Base-by-base conservation (phyloP, 73 alveolate species). In the Paramecium pentaurelia region DNA sequence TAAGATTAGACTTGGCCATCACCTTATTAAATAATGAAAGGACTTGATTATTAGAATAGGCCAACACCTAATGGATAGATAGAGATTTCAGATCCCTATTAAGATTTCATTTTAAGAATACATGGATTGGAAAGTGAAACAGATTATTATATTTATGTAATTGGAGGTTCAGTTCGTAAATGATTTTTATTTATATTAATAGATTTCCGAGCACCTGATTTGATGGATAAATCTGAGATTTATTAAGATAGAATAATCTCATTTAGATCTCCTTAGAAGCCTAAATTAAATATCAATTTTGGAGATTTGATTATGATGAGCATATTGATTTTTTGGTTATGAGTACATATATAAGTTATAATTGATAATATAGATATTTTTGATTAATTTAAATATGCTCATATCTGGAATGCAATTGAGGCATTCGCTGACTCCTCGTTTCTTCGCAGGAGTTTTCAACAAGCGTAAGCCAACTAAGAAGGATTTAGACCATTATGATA, bases 401-500 rank as follows among this genome's bases (percentile, higher is more conserved):
- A 75, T 38, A 75, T 75, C 88, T 75, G 88, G 88, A 75, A 75
- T 75, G 88, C 60, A 36, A 36, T 38, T 75, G 40, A 75, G 88
- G 88, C 88, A 42, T 75, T 75, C 88, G 88, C 68, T 75, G 38
- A 42, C 91, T 27, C 71, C 75, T 25, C 91, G 58, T 18, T 80
- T 32, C 34, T 45, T 45, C n/a, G 91, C 91, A 27, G 94, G 94
- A 60, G 91, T 77, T 18, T 77, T 77, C 68, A 89, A 89, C 75
- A 89, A 89, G 77, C 71, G 94, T 25, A 89, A 89, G 94, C 86
- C 86, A 70, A 89, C 94, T 14, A 49, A 77, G 38, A 83, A 60
- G 37, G 94, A 89, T 71, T 89, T 89, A 54, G 94, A 89, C 16
- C 40, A 34, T 32, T 89, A 89, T 71, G 94, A 89, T 89, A 86